Base-by-base conservation (phyloP, 257 asterid species). In the Coffea eugenioides region DNA sequence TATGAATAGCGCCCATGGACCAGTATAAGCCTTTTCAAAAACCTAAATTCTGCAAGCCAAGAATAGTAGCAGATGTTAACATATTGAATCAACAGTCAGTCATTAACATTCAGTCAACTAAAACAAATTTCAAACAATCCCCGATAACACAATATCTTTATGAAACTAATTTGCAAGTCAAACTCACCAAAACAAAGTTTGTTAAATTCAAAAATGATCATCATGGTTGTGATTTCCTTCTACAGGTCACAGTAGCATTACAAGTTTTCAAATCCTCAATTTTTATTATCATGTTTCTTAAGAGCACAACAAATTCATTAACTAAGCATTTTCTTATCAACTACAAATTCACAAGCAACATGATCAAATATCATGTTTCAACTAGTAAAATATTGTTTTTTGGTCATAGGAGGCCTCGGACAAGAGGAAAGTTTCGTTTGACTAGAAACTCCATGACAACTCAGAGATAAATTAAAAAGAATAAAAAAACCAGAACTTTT, bases 1-100 rank as follows among this genome's bases (percentile, higher is more conserved):
- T 96, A 96, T 78, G 99, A 96, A 87, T 96, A 94, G 71, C 98
- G 97, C 51, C 99, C 99, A 43, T 96, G 99, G 76, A 96, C 98
- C 86, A 96, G 98, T 90, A 96, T 93, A 87, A 96, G 85, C 88
- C 99, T 90, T 85, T 88, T 93, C 92, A 95, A 85, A 84, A 93
- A 96, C 88, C 92, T 90, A 90, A 96, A 96, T 82, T 91, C 99
- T 96, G 97, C 94, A 90, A 71, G 81, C 62, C 64, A 86, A 84
- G 51, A 80, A 77, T 43, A 54, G 73, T 77, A 81, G 59, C 23
- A 59, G 67, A 43, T 56, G 72, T 69, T 59, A 81, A 48, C 57
- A 13, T 64, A 23, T 14, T 2, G 64, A 73, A 14, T 18, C 8
- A 31, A 31, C 34, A 31, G 34, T 67, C 31, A n/a, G 65, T 46